These are phyloP conservation scores for Pleurotus tuber-regium DNA, from an alignment of 768 basidiomycete genomes.

Conservation along the genomic window DNA sequence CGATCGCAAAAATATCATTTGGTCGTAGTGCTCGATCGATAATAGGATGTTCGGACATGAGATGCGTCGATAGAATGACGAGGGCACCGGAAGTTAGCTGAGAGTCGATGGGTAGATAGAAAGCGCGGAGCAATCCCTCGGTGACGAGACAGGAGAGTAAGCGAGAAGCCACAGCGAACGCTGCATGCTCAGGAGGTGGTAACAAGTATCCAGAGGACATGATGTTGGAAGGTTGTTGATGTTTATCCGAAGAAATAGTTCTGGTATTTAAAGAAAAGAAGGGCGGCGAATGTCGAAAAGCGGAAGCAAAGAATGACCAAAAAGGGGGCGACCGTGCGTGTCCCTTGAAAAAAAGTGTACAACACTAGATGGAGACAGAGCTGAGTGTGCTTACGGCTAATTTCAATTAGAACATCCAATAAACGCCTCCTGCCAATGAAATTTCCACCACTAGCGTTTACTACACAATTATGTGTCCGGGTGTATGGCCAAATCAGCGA, in stretches of 20 bases:
- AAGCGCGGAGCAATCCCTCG: conserved; percentile 41
- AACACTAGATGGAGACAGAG: conserved; percentile 14
- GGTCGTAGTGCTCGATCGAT: conserved; percentile 31
- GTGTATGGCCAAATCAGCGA: neutral
- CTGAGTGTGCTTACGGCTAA: conserved; percentile 12
- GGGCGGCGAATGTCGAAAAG: neutral
- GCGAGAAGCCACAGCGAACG: conserved; percentile 46
- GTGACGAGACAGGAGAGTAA: conserved; percentile 49
- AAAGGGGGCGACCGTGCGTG: conserved; percentile 17
- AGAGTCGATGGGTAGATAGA: conserved; percentile 34
- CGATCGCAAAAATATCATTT: conserved; percentile 44
- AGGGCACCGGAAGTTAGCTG: conserved; percentile 30
- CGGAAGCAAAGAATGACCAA: neutral
- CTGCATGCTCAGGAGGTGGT: conserved; percentile 34
- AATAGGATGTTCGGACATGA: conserved; percentile 30
- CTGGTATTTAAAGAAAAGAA: conserved; percentile 22
- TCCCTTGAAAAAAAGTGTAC: conserved; percentile 7
- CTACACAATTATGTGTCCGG: neutral
- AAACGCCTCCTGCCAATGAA: neutral
- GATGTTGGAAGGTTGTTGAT: conserved; percentile 10
- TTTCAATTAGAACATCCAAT: conserved; percentile 12
- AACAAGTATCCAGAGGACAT: conserved; percentile 37
- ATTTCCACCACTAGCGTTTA: neutral
- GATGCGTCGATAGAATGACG: conserved; percentile 35
- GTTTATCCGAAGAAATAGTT: conserved; percentile 1